Conservation (phyloP, 129 eudicot genomes). For the Deinandra increscens region DNA sequence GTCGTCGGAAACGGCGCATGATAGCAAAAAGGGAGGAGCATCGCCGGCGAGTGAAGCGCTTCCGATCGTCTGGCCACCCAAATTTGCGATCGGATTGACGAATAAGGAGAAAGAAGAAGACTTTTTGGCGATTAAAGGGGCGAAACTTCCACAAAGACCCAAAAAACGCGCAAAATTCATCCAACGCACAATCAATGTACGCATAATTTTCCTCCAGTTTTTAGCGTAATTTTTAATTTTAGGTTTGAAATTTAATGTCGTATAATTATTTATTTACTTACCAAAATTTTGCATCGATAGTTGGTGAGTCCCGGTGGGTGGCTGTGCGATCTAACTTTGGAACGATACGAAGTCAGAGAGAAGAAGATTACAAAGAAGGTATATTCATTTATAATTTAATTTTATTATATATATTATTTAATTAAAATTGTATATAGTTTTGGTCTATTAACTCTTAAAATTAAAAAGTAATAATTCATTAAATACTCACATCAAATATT, state of each 20-base stretch:
- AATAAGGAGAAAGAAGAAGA: conserved; percentile 97
- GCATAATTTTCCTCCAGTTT: conserved; percentile 6
- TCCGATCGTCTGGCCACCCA: conserved; percentile 83
- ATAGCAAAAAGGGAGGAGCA: conserved; percentile 57
- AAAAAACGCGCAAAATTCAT: conserved; percentile 86
- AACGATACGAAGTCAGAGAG: conserved; percentile 89
- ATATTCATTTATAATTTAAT: background rate
- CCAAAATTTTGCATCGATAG: conserved; percentile 28
- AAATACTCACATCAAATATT: background rate
- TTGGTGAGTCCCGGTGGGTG: conserved; percentile 81
- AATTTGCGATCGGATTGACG: conserved; percentile 78
- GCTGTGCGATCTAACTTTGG: conserved; percentile 75
- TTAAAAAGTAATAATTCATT: background rate
- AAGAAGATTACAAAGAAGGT: conserved; percentile 89
- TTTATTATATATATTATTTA: background rate
- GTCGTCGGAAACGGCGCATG: conserved; percentile 59
- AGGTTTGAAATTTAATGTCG: background rate
- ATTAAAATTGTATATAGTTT: background rate
- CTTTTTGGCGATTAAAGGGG: conserved; percentile 78
- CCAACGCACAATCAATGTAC: conserved; percentile 89
- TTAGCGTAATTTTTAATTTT: background rate
- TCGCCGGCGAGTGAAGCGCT: conserved; percentile 57
- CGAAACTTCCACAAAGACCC: conserved; percentile 94
- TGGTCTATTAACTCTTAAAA: background rate
- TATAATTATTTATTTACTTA: background rate